phyloP scores from a whole-genome alignment of 805 yeast genomes.

The Cyberlindnera maritima region DNA sequence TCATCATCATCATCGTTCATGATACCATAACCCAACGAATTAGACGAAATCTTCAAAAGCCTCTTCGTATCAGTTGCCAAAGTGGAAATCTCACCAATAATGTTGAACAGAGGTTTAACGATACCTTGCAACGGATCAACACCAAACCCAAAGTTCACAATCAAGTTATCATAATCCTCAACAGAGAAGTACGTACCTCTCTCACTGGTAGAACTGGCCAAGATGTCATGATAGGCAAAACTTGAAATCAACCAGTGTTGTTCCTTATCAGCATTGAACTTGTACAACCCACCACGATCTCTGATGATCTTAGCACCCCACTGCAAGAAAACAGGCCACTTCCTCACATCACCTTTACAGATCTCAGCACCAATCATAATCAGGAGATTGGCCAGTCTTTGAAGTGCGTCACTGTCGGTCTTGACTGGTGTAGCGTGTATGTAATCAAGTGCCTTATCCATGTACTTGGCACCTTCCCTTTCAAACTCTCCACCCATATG shows the following conservation, averaged over 20 bases:
- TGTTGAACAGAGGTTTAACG: slow-evolving; percentile 61
- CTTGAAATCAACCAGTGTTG: slow-evolving; percentile 72
- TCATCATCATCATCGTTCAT: slow-evolving; percentile 25
- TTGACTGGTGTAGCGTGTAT: slow-evolving; percentile 33
- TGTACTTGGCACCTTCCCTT: slow-evolving; percentile 46
- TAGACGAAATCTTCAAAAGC: slow-evolving; percentile 29
- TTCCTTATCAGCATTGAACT: slow-evolving; percentile 50
- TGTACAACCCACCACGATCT: slow-evolving; percentile 57
- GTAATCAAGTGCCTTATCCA: slow-evolving; percentile 45
- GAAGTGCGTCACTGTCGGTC: slow-evolving; percentile 26
- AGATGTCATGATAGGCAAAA: slow-evolving; percentile 78
- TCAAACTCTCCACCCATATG: slow-evolving; percentile 36
- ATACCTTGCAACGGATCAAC: slow-evolving; percentile 74
- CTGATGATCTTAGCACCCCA: slow-evolving; percentile 64
- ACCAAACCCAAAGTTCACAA: slow-evolving; percentile 35
- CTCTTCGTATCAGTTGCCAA: slow-evolving; percentile 52
- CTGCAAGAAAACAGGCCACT: slow-evolving; percentile 67
- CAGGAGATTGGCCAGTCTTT: slow-evolving; percentile 60
- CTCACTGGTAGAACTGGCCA: slow-evolving; percentile 57
- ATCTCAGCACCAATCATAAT: slow-evolving; percentile 78
- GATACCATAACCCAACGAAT: slow-evolving; percentile 27
- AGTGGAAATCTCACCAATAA: slow-evolving; percentile 66
- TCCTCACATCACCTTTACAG: slow-evolving; percentile 75
- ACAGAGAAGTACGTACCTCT: slow-evolving; percentile 65
- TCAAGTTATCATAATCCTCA: slow-evolving; percentile 49